phyloP scores from a whole-genome alignment of 371 early-diverging fungal species.

The Mortierella sp. region DNA sequence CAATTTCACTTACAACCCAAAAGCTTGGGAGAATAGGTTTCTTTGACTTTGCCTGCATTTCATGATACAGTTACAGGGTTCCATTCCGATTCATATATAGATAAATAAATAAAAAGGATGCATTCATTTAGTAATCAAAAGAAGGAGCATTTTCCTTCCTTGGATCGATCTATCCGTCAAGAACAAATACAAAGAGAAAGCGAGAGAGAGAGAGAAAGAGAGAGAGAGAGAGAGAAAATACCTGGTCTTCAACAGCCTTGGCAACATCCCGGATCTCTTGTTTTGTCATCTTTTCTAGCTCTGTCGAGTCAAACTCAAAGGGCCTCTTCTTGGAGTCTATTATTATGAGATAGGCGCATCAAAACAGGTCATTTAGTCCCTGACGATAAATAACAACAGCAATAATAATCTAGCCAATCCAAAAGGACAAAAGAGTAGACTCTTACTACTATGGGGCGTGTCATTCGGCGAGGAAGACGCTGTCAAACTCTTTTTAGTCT shows the following conservation, averaged over 20 bases:
- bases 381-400: no score
- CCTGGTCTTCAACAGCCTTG: constrained; percentile 51
- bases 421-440: no score
- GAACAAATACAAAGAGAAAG: constrained; percentile 4
- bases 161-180: constrained; percentile 1
- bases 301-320: constrained; percentile 55
- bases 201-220: neutral
- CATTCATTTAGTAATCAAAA: no score
- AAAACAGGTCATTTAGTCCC: no score
- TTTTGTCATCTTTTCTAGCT: constrained; percentile 59
- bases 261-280: constrained; percentile 60
- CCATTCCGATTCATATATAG: no score
- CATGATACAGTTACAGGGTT: no score
- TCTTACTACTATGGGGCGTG: neutral
- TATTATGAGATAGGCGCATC: no score
- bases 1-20: constrained; percentile 73
- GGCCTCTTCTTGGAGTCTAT: constrained; percentile 55
- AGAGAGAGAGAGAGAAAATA: constrained; percentile 3
- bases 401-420: no score
- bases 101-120: no score
- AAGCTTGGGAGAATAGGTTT: constrained; percentile 78
- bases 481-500: neutral
- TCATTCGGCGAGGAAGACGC: constrained; percentile 10
- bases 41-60: constrained; percentile 60
- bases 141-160: no score